These are phyloP conservation scores for Hortiboletus flavorubellus DNA, from an alignment of 768 basidiomycete genomes.

Conservation along the genomic window DNA sequence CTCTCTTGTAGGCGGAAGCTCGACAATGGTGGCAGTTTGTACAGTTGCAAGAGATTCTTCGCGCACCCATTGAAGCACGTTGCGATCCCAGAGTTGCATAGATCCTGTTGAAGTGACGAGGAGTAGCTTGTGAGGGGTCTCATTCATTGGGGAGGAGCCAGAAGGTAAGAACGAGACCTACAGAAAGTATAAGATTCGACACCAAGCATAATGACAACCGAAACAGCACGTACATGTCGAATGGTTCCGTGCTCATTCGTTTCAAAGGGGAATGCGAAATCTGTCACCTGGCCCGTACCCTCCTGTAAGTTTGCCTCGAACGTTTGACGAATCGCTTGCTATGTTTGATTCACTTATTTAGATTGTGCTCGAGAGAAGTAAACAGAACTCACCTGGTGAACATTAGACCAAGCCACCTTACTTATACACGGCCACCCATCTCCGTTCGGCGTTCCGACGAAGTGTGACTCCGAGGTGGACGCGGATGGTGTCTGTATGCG, in stretches of 20 bases:
- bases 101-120: constrained; percentile 75
- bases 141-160: constrained; percentile 34
- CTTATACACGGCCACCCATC: constrained; percentile 53
- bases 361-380: neutral
- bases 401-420: constrained; percentile 66
- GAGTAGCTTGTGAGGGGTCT: constrained; percentile 40
- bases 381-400: constrained; percentile 42
- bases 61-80: constrained; percentile 64
- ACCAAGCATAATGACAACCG: neutral
- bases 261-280: constrained; percentile 64
- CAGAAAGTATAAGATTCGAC: neutral
- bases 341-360: neutral
- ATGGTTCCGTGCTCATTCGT: constrained; percentile 65
- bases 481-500: constrained; percentile 39
- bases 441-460: constrained; percentile 52
- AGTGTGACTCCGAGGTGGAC: constrained; percentile 47
- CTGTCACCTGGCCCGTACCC: constrained; percentile 45
- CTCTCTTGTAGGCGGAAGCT: constrained; percentile 60
- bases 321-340: constrained; percentile 56
- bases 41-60: constrained; percentile 77
- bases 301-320: constrained; percentile 47
- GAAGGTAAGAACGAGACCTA: constrained; percentile 52
- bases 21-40: constrained; percentile 64
- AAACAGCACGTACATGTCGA: constrained; percentile 47
- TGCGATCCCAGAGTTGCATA: constrained; percentile 68